Percentiles rank a stretch among this genome's conserved stretches.
These are phyloP conservation scores for Inga laurina DNA, from an alignment of 306 rosid species.

Conservation along the genomic window DNA sequence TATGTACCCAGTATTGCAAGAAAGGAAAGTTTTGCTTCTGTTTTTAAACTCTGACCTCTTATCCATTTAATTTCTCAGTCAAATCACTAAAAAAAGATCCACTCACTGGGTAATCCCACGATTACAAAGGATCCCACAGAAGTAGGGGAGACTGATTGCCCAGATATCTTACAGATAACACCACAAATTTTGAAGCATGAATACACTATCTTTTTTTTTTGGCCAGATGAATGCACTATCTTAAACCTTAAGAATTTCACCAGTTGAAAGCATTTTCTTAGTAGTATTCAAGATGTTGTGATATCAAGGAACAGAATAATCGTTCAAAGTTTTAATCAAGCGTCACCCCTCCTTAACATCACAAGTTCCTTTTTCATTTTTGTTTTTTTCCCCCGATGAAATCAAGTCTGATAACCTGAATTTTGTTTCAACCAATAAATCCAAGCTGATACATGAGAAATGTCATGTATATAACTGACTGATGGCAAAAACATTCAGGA, in stretches of 20 bases:
- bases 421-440: constrained; percentile 27
- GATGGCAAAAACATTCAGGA: constrained; percentile 15
- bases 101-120: neutral
- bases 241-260: neutral
- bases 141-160: neutral
- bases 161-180: neutral
- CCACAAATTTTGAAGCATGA: neutral
- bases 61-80: neutral
- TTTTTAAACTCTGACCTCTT: neutral
- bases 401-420: constrained; percentile 4
- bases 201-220: neutral
- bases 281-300: neutral
- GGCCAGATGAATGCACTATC: neutral
- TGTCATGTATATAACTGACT: neutral
- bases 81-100: neutral
- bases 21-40: neutral
- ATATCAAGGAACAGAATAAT: neutral
- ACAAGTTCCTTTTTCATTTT: neutral
- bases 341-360: neutral
- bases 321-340: neutral
- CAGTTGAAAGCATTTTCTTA: neutral
- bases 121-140: neutral
- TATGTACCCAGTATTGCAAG: neutral
- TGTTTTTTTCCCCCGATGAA: neutral
- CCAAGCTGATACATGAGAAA: constrained; percentile 8